Evolutionary conservation across 1,139 yeast species (phyloP).

Genomic region (Pichia sp.): DNA sequence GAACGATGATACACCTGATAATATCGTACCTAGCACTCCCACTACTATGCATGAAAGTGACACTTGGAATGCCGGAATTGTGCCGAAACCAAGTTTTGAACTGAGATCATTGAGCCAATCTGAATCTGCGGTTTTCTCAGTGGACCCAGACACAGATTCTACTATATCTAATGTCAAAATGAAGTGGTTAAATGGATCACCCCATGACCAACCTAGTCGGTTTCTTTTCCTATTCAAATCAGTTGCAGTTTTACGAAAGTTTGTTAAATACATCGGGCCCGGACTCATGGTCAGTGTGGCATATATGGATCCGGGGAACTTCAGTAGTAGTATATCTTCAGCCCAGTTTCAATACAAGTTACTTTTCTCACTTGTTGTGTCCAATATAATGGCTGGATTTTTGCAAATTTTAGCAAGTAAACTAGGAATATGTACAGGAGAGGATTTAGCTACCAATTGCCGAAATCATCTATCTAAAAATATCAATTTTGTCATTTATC

Average conservation of each 20-base stretch:
- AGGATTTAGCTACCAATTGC: conserved; percentile 83
- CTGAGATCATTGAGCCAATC: too few relatives aligned
- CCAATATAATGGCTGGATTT: conserved; percentile 82
- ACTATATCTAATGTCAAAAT: background rate
- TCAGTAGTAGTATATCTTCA: conserved; percentile 89
- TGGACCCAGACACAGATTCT: too few relatives aligned
- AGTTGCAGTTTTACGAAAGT: conserved; percentile 32
- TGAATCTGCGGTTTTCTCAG: background rate
- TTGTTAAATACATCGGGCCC: conserved; percentile 73
- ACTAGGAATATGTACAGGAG: conserved; percentile 85
- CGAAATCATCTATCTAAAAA: conserved; percentile 60
- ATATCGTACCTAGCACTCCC: too few relatives aligned
- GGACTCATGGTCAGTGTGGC: conserved; percentile 95
- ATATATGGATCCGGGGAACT: conserved; percentile 97
- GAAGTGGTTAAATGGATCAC: background rate
- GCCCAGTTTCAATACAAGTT: conserved; percentile 69
- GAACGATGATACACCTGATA: too few relatives aligned
- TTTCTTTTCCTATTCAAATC: background rate
- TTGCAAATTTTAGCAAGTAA: conserved; percentile 79
- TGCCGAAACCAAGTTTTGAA: too few relatives aligned
- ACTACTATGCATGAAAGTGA: too few relatives aligned
- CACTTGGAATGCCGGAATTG: too few relatives aligned
- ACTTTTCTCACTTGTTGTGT: conserved; percentile 68
- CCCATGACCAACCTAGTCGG: background rate
- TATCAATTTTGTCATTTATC: conserved; percentile 55